Base-by-base conservation (phyloP, 345 rosid species). In the Eucalyptus curtisii region DNA sequence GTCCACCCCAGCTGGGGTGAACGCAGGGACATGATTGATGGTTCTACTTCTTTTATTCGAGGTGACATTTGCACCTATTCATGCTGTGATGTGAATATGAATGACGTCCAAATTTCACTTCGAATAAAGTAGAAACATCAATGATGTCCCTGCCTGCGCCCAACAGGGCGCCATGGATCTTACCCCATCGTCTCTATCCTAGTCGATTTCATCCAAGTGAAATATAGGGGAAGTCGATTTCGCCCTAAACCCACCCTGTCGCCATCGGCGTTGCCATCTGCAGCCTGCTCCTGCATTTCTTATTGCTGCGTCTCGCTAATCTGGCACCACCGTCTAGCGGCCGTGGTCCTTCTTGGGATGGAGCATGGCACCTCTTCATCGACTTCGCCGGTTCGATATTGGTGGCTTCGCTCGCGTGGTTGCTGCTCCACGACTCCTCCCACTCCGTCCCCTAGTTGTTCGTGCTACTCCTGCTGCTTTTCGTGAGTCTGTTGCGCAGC, bases 301-400 rank as follows among this genome's bases (percentile, higher is more conserved):
- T 57, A n/a, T 57, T 25, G 64, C 13, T 57, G 64, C n/a, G n/a
- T 10, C 13, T 24, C 7, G 7, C 14, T 57, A 1, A 57, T 57
- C 14, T 14, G n/a, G 4, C 64, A 57, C 30, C 64, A 10, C n/a
- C n/a, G 64, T 57, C 64, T 1, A 57, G 13, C 14, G 14, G 27
- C 64, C n/a, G 2, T 5, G 64, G 13, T 57, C n/a, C 64, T 25
- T 1, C 64, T 25, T 5, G 64, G 6, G 30, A 25, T 57, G 64
- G 14, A 57, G 64, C 64, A 57, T 57, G 0, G 4, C 64, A 24
- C n/a, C 64, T 57, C 7, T 3, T 57, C 64, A 57, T 57, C n/a
- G 7, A 57, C n/a, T 25, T 57, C 0, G 7, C 3, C 7, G n/a
- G n/a, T 25, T 25, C 0, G 14, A 57, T 57, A 57, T 24, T 2